Conservation (phyloP, 2,329 filamentous ascomycete species). For the Pseudocercospora cruenta region DNA sequence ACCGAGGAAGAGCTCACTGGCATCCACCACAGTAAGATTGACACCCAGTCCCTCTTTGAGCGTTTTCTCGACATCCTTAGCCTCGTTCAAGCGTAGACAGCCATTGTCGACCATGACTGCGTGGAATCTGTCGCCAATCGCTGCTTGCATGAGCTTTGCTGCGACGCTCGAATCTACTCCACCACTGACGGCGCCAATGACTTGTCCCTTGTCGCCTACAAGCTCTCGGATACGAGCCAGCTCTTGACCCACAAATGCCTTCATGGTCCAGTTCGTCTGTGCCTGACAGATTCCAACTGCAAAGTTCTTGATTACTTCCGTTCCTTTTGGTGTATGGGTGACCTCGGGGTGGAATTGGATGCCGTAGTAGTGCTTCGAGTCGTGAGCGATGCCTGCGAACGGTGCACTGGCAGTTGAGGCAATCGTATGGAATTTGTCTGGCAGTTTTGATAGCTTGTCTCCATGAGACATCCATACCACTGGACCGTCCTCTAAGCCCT, state of each 20-base stretch:
- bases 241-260: conserved; percentile 78
- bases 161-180: conserved; percentile 91
- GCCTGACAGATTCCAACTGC: conserved; percentile 79
- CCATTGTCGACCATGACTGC: conserved; percentile 86
- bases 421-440: conserved; percentile 72
- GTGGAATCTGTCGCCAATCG: conserved; percentile 83
- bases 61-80: conserved; percentile 76
- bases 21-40: conserved; percentile 87
- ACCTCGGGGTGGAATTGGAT: conserved; percentile 93
- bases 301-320: conserved; percentile 77
- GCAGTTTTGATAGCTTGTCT: conserved; percentile 79
- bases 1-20: conserved; percentile 73
- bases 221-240: conserved; percentile 77
- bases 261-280: conserved; percentile 80
- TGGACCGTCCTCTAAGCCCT: conserved; percentile 70
- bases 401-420: conserved; percentile 76
- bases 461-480: conserved; percentile 86
- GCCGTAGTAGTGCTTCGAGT: conserved; percentile 71
- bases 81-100: conserved; percentile 84
- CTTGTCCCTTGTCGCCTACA: conserved; percentile 80
- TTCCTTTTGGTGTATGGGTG: conserved; percentile 71
- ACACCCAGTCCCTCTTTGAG: conserved; percentile 80
- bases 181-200: conserved; percentile 77
- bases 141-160: conserved; percentile 81
- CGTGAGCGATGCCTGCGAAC: conserved; percentile 78